Evolutionary conservation across 371 early-diverging fungal species (phyloP).

Genomic region (Cokeromyces recurvatus): DNA sequence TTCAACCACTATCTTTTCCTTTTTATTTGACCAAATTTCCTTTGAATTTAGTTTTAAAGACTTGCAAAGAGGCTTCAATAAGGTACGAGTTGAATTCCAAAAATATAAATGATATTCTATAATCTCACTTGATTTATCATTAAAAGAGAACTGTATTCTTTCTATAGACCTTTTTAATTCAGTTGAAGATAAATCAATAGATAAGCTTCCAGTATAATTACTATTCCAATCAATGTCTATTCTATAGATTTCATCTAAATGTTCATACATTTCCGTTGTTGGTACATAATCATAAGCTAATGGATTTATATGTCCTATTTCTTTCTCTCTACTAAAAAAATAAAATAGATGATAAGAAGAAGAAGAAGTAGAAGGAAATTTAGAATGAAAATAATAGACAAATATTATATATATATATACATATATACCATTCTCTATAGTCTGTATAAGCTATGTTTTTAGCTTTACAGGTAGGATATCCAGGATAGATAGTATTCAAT

Average conservation of each 20-base stretch:
- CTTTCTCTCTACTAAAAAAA: conserved; percentile 14
- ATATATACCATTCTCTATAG: conserved; percentile 20
- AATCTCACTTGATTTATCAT: neutral
- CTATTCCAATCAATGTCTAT: conserved; percentile 11
- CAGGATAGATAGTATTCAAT: conserved; percentile 17
- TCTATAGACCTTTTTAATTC: conserved; percentile 13
- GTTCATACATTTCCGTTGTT: conserved; percentile 19
- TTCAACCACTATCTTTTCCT: conserved; percentile 7
- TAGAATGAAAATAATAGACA: too few species aligned
- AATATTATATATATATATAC: too few species aligned
- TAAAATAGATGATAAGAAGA: too few species aligned
- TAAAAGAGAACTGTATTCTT: neutral
- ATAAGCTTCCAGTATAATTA: too few species aligned
- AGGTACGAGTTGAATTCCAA: conserved; percentile 20
- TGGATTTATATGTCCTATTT: conserved; percentile 2
- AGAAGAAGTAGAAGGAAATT: too few species aligned
- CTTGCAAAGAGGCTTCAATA: conserved; percentile 17
- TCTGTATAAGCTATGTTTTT: conserved; percentile 19
- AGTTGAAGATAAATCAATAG: conserved; percentile 5
- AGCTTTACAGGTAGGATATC: conserved; percentile 18
- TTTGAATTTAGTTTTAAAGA: conserved; percentile 5
- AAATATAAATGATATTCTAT: conserved; percentile 17
- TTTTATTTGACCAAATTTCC: conserved; percentile 8
- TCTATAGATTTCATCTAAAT: conserved; percentile 15
- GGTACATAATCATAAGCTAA: conserved; percentile 22